phyloP scores from a whole-genome alignment of 352 stramenopile species.

The Globisporangium acanthophoron region DNA sequence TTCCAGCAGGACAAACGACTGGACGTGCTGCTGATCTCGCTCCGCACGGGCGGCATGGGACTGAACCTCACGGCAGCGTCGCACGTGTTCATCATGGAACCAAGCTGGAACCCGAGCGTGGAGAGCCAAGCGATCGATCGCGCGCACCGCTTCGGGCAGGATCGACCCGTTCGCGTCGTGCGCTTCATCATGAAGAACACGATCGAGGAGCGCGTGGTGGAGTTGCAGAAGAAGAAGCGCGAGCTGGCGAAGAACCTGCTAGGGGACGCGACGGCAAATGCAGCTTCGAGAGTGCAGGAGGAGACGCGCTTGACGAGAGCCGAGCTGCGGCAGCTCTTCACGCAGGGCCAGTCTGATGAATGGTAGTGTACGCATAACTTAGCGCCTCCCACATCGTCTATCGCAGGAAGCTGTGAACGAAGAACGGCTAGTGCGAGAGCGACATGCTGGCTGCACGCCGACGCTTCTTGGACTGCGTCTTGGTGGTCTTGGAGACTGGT shows the following conservation, averaged over 20 bases:
- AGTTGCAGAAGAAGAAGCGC: constrained; percentile 85
- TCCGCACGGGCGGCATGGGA: constrained; percentile 85
- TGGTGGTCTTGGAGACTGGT: not conserved
- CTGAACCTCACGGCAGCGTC: constrained; percentile 91
- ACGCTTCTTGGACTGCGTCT: constrained; percentile 7
- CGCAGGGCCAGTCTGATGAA: constrained; percentile 8
- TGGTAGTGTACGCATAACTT: constrained; percentile 4
- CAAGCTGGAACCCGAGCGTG: constrained; percentile 89
- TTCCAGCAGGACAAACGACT: constrained; percentile 54
- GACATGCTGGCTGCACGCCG: constrained; percentile 8
- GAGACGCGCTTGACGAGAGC: constrained; percentile 30
- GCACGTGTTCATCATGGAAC: constrained; percentile 93
- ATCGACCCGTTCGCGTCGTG: constrained; percentile 62
- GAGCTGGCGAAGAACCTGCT: constrained; percentile 73
- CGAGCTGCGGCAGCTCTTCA: constrained; percentile 49
- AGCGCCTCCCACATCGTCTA: not conserved
- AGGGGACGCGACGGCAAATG: constrained; percentile 27
- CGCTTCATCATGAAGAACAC: constrained; percentile 84
- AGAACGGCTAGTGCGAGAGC: not conserved
- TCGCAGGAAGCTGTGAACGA: constrained; percentile 15
- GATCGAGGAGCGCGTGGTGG: constrained; percentile 88
- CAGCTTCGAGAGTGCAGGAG: constrained; percentile 13
- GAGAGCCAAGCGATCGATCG: constrained; percentile 88
- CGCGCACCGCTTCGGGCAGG: constrained; percentile 85
- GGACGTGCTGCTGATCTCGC: constrained; percentile 83